These are phyloP conservation scores for Aspergillus nomiae DNA, from an alignment of 2,329 filamentous ascomycete species.

Conservation along the genomic window DNA sequence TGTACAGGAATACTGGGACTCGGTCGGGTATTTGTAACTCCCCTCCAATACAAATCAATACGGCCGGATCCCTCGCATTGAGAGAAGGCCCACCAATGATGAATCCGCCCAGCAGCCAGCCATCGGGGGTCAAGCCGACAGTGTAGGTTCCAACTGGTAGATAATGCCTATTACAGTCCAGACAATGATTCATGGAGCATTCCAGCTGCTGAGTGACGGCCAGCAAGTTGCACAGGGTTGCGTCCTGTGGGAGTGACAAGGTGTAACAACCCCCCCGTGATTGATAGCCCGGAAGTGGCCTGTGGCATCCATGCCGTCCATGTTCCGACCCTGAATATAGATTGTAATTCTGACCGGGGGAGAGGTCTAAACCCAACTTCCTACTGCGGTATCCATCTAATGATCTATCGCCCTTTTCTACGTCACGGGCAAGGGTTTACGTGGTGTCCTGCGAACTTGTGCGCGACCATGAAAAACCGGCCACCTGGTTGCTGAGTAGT, in stretches of 20 bases:
- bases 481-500: background rate
- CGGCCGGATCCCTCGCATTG: slow-evolving; percentile 13
- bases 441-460: background rate
- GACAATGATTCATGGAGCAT: background rate
- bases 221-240: background rate
- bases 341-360: background rate
- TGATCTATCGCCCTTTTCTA: background rate
- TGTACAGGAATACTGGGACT: background rate
- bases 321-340: background rate
- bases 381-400: background rate
- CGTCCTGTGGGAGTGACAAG: background rate
- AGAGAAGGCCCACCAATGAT: slow-evolving; percentile 18
- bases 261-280: background rate
- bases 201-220: background rate
- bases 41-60: slow-evolving; percentile 1
- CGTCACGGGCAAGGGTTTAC: background rate
- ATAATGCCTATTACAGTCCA: slow-evolving; percentile 1
- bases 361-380: background rate
- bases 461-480: background rate
- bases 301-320: background rate
- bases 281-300: background rate
- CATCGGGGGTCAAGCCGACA: background rate
- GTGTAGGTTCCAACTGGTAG: background rate
- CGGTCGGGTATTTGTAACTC: background rate
- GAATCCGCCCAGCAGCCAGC: slow-evolving; percentile 14